phyloP scores from a whole-genome alignment of 176 grass and related monocot species.

The Oryza glaberrima region DNA sequence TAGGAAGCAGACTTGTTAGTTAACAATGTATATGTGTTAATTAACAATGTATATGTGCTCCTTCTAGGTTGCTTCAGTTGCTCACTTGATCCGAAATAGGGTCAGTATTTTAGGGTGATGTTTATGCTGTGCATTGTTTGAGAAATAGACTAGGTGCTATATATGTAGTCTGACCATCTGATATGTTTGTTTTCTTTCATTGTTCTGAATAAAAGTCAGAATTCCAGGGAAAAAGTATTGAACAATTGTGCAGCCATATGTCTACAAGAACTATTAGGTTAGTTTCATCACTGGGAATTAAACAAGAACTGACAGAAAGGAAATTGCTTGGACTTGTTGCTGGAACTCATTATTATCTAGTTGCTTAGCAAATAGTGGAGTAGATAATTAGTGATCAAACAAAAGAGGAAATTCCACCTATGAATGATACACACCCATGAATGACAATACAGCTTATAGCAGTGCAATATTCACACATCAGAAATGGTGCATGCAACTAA shows the following conservation, averaged over 20 bases:
- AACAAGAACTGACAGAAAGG: neutral
- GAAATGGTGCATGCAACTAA: neutral
- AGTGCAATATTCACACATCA: neutral
- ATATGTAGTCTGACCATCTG: neutral
- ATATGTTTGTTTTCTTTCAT: neutral
- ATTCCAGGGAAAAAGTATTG: neutral
- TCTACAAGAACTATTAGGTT: neutral
- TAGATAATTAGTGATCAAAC: conserved; percentile 5
- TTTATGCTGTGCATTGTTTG: conserved; percentile 11
- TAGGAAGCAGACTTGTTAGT: neutral
- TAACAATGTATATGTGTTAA: conserved; percentile 5
- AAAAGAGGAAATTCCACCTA: neutral
- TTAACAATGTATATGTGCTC: conserved; percentile 11
- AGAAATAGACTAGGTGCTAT: conserved; percentile 4
- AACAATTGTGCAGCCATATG: neutral
- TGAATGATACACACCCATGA: neutral
- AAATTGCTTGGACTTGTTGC: conserved; percentile 23
- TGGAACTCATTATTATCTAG: neutral
- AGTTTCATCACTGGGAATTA: neutral
- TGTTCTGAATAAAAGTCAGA: neutral
- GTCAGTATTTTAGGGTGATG: conserved; percentile 1
- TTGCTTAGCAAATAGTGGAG: neutral
- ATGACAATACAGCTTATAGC: neutral
- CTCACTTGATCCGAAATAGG: conserved; percentile 14
- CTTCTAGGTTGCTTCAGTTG: conserved; percentile 46